These are phyloP conservation scores for Podosphaera leucotricha DNA, from an alignment of 2,329 filamentous ascomycete genomes.

Conservation along the genomic window DNA sequence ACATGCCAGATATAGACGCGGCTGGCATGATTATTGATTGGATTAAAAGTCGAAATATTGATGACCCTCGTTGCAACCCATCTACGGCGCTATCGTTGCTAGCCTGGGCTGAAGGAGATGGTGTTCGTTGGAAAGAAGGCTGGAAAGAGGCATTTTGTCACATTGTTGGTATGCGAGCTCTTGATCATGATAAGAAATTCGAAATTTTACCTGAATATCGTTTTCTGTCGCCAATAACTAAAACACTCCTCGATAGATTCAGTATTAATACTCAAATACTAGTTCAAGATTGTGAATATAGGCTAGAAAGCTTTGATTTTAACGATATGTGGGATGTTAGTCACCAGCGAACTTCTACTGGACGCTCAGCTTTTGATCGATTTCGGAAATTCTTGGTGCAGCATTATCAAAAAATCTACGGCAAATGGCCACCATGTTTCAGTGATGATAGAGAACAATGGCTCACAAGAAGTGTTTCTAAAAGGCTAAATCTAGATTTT, in stretches of 20 bases:
- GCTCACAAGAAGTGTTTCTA: constrained; percentile 34
- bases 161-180: constrained; percentile 34
- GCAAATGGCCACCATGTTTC: constrained; percentile 34
- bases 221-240: constrained; percentile 34
- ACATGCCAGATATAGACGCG: constrained; percentile 32
- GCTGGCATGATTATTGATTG: constrained; percentile 37
- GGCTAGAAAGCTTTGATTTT: constrained; percentile 35
- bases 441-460: constrained; percentile 25
- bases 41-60: constrained; percentile 31
- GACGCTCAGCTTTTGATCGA: constrained; percentile 27
- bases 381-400: constrained; percentile 34
- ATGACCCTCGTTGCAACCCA: constrained; percentile 38
- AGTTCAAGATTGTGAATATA: constrained; percentile 36
- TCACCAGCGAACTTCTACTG: neutral
- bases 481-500: constrained; percentile 39
- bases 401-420: constrained; percentile 32
- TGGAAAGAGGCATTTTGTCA: constrained; percentile 47
- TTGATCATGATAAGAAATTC: constrained; percentile 16
- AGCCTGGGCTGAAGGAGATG: constrained; percentile 39
- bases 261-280: constrained; percentile 37
- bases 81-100: constrained; percentile 36
- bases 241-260: constrained; percentile 36
- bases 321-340: constrained; percentile 32
- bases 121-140: constrained; percentile 37
- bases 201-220: constrained; percentile 31